Conservation (phyloP, 1,139 yeast genomes). For the Suhomyces maxii region DNA sequence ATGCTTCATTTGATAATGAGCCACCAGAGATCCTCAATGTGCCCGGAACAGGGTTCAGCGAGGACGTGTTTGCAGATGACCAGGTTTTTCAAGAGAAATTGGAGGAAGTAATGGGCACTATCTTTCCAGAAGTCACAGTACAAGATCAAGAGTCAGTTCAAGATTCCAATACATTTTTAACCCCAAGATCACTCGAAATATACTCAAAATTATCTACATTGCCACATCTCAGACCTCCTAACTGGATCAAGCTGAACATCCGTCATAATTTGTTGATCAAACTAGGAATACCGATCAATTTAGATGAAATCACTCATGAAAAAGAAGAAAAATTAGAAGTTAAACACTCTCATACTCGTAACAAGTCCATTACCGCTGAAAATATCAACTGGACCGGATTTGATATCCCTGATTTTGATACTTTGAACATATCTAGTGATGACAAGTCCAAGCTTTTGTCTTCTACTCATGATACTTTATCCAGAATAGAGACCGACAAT, state of each 20-base stretch:
- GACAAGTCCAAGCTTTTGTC: constrained; percentile 19
- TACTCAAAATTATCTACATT: constrained; percentile 36
- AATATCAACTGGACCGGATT: constrained; percentile 38
- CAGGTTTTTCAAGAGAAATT: constrained; percentile 17
- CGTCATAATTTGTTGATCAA: constrained; percentile 56
- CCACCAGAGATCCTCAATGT: constrained; percentile 14
- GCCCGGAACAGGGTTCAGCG: constrained; percentile 7
- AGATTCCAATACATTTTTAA: constrained; percentile 11
- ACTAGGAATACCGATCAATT: constrained; percentile 59
- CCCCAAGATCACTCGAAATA: constrained; percentile 29
- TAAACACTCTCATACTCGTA: constrained; percentile 12
- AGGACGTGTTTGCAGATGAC: constrained; percentile 14
- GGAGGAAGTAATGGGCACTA: constrained; percentile 20
- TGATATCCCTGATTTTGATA: constrained; percentile 27
- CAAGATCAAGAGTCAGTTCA: neutral
- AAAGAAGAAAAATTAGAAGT: constrained; percentile 1
- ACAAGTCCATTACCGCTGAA: constrained; percentile 27
- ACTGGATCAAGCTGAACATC: constrained; percentile 60
- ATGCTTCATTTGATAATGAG: constrained; percentile 39
- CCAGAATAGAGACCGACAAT: constrained; percentile 37
- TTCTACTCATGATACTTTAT: constrained; percentile 28
- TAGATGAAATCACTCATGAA: constrained; percentile 44
- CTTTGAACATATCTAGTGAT: constrained; percentile 23
- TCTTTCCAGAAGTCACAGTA: constrained; percentile 18
- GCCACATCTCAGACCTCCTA: constrained; percentile 50